Percentiles rank a stretch among this genome's conserved stretches.
phyloP scores from a whole-genome alignment of 768 basidiomycete species.

The Mycena rosella region DNA sequence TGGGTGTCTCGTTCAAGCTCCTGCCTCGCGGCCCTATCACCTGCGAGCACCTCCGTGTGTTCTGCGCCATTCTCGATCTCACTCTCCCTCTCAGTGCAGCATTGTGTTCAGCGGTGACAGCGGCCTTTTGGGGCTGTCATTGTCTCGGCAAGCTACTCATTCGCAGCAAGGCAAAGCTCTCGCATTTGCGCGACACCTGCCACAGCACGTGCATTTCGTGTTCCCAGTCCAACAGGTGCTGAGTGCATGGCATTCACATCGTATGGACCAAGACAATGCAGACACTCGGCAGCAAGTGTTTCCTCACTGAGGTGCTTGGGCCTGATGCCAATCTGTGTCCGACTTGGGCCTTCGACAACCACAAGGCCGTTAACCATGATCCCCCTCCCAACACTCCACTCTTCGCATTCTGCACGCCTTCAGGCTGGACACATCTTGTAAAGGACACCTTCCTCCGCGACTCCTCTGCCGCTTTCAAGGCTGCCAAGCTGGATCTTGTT shows the following conservation, averaged over 20 bases:
- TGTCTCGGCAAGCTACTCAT: background rate
- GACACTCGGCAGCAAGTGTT: background rate
- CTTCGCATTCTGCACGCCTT: too few relatives aligned
- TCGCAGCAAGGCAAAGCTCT: background rate
- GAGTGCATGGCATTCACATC: background rate
- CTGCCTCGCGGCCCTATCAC: constrained; percentile 11
- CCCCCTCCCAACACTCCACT: too few relatives aligned
- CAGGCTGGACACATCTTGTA: too few relatives aligned
- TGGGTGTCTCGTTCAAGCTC: background rate
- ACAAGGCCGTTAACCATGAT: background rate
- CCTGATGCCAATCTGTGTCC: background rate
- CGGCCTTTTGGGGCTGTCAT: constrained; percentile 3
- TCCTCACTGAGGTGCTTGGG: background rate
- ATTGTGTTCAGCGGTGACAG: background rate
- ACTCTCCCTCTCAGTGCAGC: background rate
- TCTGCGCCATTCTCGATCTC: background rate
- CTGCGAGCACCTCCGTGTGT: background rate
- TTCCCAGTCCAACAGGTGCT: background rate
- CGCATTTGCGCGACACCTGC: background rate
- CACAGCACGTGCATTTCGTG: background rate
- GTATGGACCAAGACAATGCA: background rate
- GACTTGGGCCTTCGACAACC: background rate
- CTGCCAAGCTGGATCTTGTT: background rate
- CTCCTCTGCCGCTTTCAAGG: too few relatives aligned
- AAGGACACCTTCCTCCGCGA: too few relatives aligned